Base-by-base conservation (phyloP, 2,329 filamentous ascomycete species). In the Colletotrichum sp. region DNA sequence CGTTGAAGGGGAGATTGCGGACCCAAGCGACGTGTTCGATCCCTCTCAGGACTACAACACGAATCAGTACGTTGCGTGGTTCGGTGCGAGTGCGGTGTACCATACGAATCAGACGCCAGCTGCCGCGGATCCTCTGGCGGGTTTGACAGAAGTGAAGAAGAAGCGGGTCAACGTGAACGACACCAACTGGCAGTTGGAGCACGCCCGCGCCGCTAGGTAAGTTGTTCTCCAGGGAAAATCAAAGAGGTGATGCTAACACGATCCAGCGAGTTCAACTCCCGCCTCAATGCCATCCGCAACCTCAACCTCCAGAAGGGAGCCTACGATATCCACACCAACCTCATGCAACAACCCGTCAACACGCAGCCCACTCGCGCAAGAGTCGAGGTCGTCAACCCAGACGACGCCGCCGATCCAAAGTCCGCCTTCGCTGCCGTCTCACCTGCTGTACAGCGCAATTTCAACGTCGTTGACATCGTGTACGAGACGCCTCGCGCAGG, bases 11-110 rank as follows among this genome's bases (percentile, higher is more conserved):
- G 95, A 98, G 82, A 83, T 99, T 28, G 97, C 96, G 21, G 97
- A 99, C 81, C 96, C 96, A 0, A 94, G 96, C 76, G 97, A 99
- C 84, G 90, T 90, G 76, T 90, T 96, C 57, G 91, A 96, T 30
- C 90, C 91, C 10, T 94, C 94, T 52, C 94, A 98, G 82, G 90
- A 93, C n/a, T 99, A 99, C 89, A 98, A 99, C 88, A 96, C 96
- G 86, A 99, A 99, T 82, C 96, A 98, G 84, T 99, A 98, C 82
- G 97, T 99, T 32, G 97, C 97, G 32, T 99, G 97, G 97, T 96
- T 98, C 83, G 97, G 97, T 66, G 97, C 97, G 64, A 99, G 96
- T 83, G 93, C 95, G 52, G 97, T 99, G 28, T 99, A 99, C 83
- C 96, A 99, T 83, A 95, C 94, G 15, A 93, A 93, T 72, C 74